Conservation (phyloP, 148 eudicot species). For the Rhododendron vialii region DNA sequence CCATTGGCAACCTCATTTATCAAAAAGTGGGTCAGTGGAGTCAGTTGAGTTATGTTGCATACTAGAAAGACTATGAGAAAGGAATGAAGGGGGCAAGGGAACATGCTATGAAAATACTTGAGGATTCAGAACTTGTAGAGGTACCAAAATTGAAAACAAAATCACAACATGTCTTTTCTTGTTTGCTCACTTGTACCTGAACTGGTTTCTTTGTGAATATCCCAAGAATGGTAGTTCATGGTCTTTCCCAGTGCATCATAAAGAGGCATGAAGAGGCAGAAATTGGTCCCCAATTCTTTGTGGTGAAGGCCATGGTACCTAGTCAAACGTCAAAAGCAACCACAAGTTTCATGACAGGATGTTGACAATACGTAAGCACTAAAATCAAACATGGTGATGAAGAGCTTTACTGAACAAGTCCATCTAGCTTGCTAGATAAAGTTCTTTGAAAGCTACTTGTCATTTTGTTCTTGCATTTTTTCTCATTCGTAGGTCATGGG, state of each 20-base stretch:
- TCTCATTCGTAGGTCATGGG: too few relatives aligned
- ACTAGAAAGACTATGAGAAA: background rate
- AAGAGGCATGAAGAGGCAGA: constrained; percentile 58
- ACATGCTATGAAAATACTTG: background rate
- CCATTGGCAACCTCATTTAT: background rate
- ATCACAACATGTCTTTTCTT: background rate
- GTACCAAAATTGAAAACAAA: background rate
- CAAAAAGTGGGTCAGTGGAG: background rate
- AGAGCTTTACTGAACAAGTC: background rate
- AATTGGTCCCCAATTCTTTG: constrained; percentile 33
- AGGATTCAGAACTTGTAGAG: background rate
- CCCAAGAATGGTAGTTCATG: constrained; percentile 32
- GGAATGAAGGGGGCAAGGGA: background rate
- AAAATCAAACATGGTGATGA: background rate
- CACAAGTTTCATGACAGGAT: background rate
- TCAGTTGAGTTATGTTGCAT: background rate
- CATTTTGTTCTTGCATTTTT: too few relatives aligned
- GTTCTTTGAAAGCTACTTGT: background rate
- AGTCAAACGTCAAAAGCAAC: constrained; percentile 4
- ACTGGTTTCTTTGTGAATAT: constrained; percentile 39
- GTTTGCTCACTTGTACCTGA: constrained; percentile 26
- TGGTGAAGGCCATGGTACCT: constrained; percentile 58
- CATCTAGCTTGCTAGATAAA: background rate
- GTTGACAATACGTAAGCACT: background rate
- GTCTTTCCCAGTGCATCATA: constrained; percentile 45